Evolutionary conservation across 345 rosid genomes (phyloP).

Genomic region (Euphorbia pulcherrima): DNA sequence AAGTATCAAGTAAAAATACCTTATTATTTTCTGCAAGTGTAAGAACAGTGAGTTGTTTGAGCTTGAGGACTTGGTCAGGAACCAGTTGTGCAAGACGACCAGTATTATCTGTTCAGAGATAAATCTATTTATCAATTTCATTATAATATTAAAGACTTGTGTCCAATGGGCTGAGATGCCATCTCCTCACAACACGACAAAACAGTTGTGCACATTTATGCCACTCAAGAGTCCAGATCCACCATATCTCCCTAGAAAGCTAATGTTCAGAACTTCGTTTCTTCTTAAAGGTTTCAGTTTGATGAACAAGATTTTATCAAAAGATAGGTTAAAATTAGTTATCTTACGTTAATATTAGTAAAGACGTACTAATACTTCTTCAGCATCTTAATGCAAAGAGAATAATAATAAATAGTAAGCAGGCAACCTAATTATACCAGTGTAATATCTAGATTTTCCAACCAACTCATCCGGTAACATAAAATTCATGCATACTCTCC

Average conservation of each 20-base stretch:
- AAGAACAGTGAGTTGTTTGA: constrained; percentile 92
- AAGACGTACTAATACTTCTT: not conserved
- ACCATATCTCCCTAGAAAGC: not conserved
- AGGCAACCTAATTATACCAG: not conserved
- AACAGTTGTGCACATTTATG: not conserved
- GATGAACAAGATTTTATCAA: not conserved
- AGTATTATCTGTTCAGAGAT: constrained; percentile 48
- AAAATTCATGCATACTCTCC: not conserved
- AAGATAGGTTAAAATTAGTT: not conserved
- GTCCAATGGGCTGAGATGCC: not conserved
- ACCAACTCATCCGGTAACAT: not conserved
- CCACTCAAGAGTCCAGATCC: not conserved
- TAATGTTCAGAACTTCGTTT: not conserved
- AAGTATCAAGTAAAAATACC: constrained; percentile 34
- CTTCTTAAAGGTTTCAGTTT: not conserved
- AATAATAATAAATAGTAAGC: not conserved
- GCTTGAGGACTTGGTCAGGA: constrained; percentile 82
- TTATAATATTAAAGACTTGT: not conserved
- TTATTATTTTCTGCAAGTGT: constrained; percentile 84
- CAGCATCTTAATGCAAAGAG: not conserved
- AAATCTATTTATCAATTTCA: constrained; percentile 14
- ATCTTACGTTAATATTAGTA: not conserved
- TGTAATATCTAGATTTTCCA: not conserved
- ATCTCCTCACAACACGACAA: not conserved
- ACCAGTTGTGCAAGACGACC: constrained; percentile 50